A percentile compares a stretch with the other conserved stretches of the same genome.
These are phyloP conservation scores for Alternaria brassicicola DNA, from an alignment of 2,329 filamentous ascomycete genomes.

Conservation along the genomic window DNA sequence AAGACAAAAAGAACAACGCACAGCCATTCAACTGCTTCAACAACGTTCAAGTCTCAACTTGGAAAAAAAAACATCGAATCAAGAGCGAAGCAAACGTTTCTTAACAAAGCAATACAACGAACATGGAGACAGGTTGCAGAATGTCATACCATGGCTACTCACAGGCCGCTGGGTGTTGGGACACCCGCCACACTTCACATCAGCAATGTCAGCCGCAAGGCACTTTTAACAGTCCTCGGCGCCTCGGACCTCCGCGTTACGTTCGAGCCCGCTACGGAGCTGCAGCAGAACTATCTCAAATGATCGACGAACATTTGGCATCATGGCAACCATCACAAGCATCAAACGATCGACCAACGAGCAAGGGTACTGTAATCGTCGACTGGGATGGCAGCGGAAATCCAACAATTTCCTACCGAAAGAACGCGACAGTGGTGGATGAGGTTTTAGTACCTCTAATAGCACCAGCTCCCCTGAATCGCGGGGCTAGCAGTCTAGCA, in stretches of 20 bases:
- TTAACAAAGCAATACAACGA: not conserved
- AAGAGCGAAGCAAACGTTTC: not conserved
- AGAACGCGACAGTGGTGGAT: not conserved
- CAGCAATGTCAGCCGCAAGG: not conserved
- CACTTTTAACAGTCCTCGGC: constrained; percentile 1
- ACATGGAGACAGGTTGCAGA: not conserved
- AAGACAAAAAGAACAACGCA: not conserved
- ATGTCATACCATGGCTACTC: not conserved
- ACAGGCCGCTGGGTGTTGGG: constrained; percentile 1
- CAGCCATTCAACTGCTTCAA: not conserved
- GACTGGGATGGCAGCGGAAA: constrained; percentile 22
- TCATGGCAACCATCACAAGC: constrained; percentile 10
- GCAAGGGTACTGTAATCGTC: constrained; percentile 28
- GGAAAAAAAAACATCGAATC: not conserved
- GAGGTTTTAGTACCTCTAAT: not conserved
- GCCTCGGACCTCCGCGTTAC: constrained; percentile 13
- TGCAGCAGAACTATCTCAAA: not conserved
- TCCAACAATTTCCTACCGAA: not conserved
- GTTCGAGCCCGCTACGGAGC: constrained; percentile 1
- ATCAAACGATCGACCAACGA: not conserved
- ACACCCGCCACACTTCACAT: not conserved
- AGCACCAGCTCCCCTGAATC: not conserved
- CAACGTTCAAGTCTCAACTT: not conserved
- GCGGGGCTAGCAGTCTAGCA: not conserved
- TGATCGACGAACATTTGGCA: constrained; percentile 30